Evolutionary conservation across 2,329 filamentous ascomycete genomes (phyloP).

Genomic region (Verticillium nonalfalfae): DNA sequence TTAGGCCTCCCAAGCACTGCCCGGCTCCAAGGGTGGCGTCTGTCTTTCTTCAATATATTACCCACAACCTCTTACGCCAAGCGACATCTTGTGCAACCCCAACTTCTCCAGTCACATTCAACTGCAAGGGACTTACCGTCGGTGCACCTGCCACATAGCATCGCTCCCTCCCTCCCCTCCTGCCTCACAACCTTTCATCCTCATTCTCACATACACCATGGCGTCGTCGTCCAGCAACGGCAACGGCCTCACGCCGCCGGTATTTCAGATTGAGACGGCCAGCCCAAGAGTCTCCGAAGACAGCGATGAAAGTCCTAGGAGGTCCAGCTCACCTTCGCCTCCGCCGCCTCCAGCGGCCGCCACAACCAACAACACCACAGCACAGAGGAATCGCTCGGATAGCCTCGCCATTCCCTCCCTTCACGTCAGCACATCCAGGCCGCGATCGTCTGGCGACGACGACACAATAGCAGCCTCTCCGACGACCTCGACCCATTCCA

Average conservation of each 20-base stretch:
- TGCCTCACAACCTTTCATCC: neutral
- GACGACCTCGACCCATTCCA: conserved; percentile 13
- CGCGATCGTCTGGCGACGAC: conserved; percentile 7
- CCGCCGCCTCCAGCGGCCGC: neutral
- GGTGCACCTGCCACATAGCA: neutral
- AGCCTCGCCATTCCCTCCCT: neutral
- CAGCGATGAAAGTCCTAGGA: neutral
- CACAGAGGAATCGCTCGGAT: conserved; percentile 1
- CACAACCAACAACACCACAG: neutral
- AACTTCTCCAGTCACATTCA: neutral
- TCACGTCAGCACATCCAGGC: conserved; percentile 2
- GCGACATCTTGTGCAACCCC: neutral
- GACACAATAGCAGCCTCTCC: conserved; percentile 10
- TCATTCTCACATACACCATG: neutral
- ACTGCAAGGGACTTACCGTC: neutral
- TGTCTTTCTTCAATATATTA: neutral
- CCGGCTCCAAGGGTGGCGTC: neutral
- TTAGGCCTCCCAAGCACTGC: neutral
- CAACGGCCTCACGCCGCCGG: conserved; percentile 1
- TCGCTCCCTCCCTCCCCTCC: neutral
- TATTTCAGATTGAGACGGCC: neutral
- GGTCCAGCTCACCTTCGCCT: neutral
- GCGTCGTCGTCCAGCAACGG: neutral
- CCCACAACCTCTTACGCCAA: neutral
- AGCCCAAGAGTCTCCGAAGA: neutral